These are phyloP conservation scores for Astrocystis sublimbata DNA, from an alignment of 495 filamentous ascomycete species.

Conservation along the genomic window DNA sequence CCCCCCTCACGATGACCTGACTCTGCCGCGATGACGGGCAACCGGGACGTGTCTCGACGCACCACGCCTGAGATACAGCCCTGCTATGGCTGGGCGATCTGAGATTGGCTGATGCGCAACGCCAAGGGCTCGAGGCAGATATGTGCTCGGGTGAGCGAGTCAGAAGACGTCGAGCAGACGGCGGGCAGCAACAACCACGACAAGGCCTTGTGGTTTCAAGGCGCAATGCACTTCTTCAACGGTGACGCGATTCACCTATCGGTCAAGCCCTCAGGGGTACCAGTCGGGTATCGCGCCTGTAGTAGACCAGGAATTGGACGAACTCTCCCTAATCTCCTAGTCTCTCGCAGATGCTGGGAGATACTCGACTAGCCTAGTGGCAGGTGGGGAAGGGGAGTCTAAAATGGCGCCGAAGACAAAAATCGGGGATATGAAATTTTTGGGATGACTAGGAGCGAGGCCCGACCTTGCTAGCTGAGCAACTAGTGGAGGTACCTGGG, in stretches of 20 bases:
- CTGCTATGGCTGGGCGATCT: background rate
- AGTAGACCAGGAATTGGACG: conserved; percentile 10
- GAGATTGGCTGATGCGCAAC: background rate
- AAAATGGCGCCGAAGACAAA: conserved; percentile 22
- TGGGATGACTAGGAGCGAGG: conserved; percentile 11
- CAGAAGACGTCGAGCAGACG: background rate
- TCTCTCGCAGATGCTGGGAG: conserved; percentile 11
- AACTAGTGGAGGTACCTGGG: conserved; percentile 17
- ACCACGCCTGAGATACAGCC: conserved; percentile 6
- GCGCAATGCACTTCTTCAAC: conserved; percentile 1
- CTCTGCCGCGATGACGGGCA: conserved; percentile 15
- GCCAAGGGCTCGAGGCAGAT: background rate
- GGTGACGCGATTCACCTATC: conserved; percentile 14
- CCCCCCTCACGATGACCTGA: conserved; percentile 19
- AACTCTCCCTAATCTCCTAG: conserved; percentile 14
- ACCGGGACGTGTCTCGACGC: conserved; percentile 3
- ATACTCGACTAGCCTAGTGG: conserved; percentile 18
- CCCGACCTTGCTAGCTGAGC: conserved; percentile 15
- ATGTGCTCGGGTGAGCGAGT: background rate
- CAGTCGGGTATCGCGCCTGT: conserved; percentile 3
- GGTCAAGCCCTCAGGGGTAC: conserved; percentile 8
- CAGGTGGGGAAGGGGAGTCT: conserved; percentile 15
- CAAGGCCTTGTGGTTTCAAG: background rate
- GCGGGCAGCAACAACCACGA: background rate
- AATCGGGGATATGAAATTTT: conserved; percentile 13